Conservation (phyloP, 2,329 filamentous ascomycete genomes). For the Stemphylium beticola region DNA sequence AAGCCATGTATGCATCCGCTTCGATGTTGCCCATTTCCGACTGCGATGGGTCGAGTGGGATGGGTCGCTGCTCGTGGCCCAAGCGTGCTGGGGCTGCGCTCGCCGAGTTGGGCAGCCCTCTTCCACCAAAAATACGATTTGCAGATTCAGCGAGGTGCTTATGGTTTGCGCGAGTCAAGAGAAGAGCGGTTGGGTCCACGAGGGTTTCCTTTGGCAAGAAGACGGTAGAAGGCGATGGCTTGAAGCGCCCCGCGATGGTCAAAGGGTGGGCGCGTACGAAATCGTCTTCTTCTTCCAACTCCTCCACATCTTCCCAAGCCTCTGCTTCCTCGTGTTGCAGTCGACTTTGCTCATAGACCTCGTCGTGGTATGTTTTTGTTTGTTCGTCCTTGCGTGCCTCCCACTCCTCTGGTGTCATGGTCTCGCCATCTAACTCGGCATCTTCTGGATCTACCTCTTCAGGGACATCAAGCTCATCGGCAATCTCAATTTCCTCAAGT, state of each 20-base stretch:
- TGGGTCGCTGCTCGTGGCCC: constrained; percentile 65
- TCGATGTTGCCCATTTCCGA: constrained; percentile 75
- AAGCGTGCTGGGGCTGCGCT: constrained; percentile 66
- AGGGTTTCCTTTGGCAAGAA: constrained; percentile 74
- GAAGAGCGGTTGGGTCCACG: constrained; percentile 69
- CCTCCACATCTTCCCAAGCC: constrained; percentile 36
- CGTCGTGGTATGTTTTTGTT: constrained; percentile 40
- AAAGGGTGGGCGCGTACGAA: constrained; percentile 72
- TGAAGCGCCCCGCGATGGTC: constrained; percentile 75
- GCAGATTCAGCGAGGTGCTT: constrained; percentile 78
- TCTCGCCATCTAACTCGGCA: constrained; percentile 26
- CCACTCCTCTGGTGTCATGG: constrained; percentile 43
- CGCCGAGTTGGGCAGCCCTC: constrained; percentile 75
- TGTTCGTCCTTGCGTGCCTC: constrained; percentile 44
- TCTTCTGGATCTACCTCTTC: constrained; percentile 27
- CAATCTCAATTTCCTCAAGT: constrained; percentile 65
- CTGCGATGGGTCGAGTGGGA: constrained; percentile 69
- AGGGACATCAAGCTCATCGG: constrained; percentile 22
- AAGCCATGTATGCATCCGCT: constrained; percentile 73
- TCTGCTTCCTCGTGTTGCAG: constrained; percentile 52
- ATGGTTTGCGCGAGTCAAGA: constrained; percentile 69
- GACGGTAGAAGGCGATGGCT: constrained; percentile 75
- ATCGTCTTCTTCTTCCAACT: constrained; percentile 44
- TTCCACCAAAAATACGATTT: constrained; percentile 76
- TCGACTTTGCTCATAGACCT: constrained; percentile 51